These are phyloP conservation scores for Pythium diclinum DNA, from an alignment of 352 stramenopile genomes.

Conservation along the genomic window DNA sequence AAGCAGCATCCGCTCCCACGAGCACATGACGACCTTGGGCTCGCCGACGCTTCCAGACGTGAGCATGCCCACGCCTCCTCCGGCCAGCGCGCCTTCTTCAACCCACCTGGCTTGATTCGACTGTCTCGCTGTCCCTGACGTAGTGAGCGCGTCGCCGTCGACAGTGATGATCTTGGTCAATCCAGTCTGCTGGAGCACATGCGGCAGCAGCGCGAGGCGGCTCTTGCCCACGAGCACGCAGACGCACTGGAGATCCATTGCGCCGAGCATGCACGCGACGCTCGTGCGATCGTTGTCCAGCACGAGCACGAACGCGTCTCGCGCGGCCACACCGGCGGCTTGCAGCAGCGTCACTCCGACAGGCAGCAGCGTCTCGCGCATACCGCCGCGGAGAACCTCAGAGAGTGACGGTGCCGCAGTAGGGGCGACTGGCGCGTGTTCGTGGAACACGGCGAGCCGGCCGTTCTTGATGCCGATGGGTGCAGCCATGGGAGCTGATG, in stretches of 20 bases:
- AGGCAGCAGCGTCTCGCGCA: constrained; percentile 46
- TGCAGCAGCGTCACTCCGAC: constrained; percentile 44
- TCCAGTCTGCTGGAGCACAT: constrained; percentile 54
- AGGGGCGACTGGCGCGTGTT: constrained; percentile 11
- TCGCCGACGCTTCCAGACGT: constrained; percentile 78
- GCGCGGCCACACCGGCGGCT: constrained; percentile 28
- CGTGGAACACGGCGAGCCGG: constrained; percentile 48
- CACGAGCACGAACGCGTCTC: constrained; percentile 63
- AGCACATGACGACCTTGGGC: constrained; percentile 76
- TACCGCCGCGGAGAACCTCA: constrained; percentile 35
- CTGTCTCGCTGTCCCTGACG: constrained; percentile 24
- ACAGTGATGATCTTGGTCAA: constrained; percentile 59
- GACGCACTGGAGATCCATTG: constrained; percentile 59
- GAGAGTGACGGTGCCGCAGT: constrained; percentile 9
- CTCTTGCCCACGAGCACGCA: constrained; percentile 51
- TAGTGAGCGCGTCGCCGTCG: constrained; percentile 32
- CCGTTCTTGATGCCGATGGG: constrained; percentile 63
- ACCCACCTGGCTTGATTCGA: constrained; percentile 31
- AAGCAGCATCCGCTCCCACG: constrained; percentile 72
- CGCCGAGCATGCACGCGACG: constrained; percentile 66
- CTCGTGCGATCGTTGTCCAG: constrained; percentile 72
- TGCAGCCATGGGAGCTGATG: constrained; percentile 23
- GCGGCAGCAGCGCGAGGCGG: constrained; percentile 42
- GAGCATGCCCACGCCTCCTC: constrained; percentile 66
- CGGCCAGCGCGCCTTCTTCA: constrained; percentile 27